Evolutionary conservation across 2,329 filamentous ascomycete genomes (phyloP).

Genomic region (Diplodia corticola): DNA sequence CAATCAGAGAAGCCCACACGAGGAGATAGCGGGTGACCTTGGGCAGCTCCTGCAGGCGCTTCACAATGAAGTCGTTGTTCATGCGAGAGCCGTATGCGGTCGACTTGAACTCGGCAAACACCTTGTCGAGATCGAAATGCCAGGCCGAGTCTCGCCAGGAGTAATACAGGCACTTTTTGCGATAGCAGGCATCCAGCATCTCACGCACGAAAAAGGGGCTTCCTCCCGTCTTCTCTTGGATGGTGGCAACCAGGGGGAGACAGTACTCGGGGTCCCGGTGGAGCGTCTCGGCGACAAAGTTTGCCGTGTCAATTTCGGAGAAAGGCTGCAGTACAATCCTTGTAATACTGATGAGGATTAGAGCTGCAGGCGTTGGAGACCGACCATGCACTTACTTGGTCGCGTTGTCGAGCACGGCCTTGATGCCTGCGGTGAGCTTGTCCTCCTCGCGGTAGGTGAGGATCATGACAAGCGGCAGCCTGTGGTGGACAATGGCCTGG

Average conservation of each 20-base stretch:
- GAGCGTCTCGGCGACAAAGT: conserved; percentile 80
- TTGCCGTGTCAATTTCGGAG: conserved; percentile 73
- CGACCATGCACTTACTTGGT: conserved; percentile 31
- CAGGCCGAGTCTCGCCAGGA: conserved; percentile 80
- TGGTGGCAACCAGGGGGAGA: conserved; percentile 74
- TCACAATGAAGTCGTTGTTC: conserved; percentile 78
- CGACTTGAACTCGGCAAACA: conserved; percentile 82
- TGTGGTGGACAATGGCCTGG: conserved; percentile 73
- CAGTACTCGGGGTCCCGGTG: conserved; percentile 71
- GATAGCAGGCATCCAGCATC: conserved; percentile 83
- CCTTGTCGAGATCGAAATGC: conserved; percentile 80
- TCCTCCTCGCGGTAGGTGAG: conserved; percentile 60
- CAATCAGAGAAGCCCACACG: conserved; percentile 82
- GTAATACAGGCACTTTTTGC: conserved; percentile 87
- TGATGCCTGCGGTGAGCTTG: conserved; percentile 39
- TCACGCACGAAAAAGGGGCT: conserved; percentile 91
- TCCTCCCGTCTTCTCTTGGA: conserved; percentile 84
- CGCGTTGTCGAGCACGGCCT: conserved; percentile 34
- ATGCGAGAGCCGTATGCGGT: conserved; percentile 77
- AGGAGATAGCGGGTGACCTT: conserved; percentile 73
- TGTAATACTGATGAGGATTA: conserved; percentile 7
- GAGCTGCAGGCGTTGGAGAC: background rate
- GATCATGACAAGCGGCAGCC: conserved; percentile 79
- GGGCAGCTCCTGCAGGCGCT: conserved; percentile 74
- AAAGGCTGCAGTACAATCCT: conserved; percentile 71